These are phyloP conservation scores for Phyllosticta citriasiana DNA, from an alignment of 2,329 filamentous ascomycete genomes.

Conservation along the genomic window DNA sequence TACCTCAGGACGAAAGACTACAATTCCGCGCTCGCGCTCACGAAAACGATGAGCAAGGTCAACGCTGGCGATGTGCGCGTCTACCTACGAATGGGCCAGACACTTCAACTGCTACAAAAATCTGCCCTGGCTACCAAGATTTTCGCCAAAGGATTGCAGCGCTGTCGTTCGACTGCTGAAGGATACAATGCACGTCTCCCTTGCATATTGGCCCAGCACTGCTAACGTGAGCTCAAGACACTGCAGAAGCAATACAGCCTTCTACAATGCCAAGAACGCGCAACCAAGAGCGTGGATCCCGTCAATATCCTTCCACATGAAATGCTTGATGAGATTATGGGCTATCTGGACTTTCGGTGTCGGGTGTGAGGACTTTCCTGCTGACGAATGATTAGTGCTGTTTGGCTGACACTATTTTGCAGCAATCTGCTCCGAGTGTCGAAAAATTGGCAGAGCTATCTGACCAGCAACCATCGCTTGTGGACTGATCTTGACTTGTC, in stretches of 20 bases:
- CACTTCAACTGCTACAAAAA: constrained; percentile 40
- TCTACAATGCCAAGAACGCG: constrained; percentile 30
- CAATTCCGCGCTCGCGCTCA: constrained; percentile 44
- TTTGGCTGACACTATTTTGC: neutral
- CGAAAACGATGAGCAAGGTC: constrained; percentile 45
- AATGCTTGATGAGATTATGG: constrained; percentile 42
- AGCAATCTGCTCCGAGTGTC: constrained; percentile 45
- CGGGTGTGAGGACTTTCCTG: constrained; percentile 30
- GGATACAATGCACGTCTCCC: constrained; percentile 22
- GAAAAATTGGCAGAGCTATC: constrained; percentile 44
- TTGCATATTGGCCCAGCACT: neutral
- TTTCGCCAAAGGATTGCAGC: constrained; percentile 48
- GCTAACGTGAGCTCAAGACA: neutral
- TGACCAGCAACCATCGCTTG: constrained; percentile 36
- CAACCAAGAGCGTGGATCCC: constrained; percentile 38
- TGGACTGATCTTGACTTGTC: constrained; percentile 47
- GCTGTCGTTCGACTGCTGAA: neutral
- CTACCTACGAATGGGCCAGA: constrained; percentile 46
- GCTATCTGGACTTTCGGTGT: constrained; percentile 42
- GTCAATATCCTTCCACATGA: constrained; percentile 45
- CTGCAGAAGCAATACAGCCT: constrained; percentile 38
- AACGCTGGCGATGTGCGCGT: constrained; percentile 38
- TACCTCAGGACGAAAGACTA: constrained; percentile 43
- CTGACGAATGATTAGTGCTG: neutral
- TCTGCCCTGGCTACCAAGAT: constrained; percentile 44